phyloP scores from a whole-genome alignment of 805 yeast species.

The Pichia rugopelliculosa region DNA sequence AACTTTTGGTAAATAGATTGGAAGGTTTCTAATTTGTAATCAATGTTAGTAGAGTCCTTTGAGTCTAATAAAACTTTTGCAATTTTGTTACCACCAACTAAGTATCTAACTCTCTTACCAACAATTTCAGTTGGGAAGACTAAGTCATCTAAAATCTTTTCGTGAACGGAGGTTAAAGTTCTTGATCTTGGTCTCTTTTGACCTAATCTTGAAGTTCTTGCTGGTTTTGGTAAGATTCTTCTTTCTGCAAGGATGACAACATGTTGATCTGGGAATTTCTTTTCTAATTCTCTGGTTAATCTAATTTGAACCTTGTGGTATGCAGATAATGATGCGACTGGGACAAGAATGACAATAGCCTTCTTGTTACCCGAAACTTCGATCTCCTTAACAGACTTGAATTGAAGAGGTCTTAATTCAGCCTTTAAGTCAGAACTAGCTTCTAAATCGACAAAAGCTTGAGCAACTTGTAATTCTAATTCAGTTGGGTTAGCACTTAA shows the following conservation, averaged over 20 bases:
- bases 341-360: conserved; percentile 97
- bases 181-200: conserved; percentile 99
- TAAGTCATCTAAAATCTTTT: conserved; percentile 95
- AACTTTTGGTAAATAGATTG: conserved; percentile 96
- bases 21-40: conserved; percentile 98
- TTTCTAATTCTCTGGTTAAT: conserved; percentile 98
- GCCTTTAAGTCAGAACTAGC: conserved; percentile 91
- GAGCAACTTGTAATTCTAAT: conserved; percentile 99
- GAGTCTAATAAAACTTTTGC: conserved; percentile 97
- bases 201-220: conserved; percentile 84
- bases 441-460: conserved; percentile 96
- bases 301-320: conserved; percentile 97
- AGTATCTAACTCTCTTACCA: conserved; percentile 99
- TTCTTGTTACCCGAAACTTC: conserved; percentile 98
- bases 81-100: conserved; percentile 97
- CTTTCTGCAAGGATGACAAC: conserved; percentile 99
- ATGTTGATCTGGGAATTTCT: conserved; percentile 99
- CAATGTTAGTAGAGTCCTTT: conserved; percentile 94
- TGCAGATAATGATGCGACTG: conserved; percentile 85
- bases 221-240: conserved; percentile 98
- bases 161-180: conserved; percentile 98
- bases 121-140: conserved; percentile 99
- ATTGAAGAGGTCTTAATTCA: conserved; percentile 96
- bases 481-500: conserved; percentile 93
- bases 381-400: conserved; percentile 97